Conservation (phyloP, 2,329 filamentous ascomycete genomes). For the Epichloe amarillans region DNA sequence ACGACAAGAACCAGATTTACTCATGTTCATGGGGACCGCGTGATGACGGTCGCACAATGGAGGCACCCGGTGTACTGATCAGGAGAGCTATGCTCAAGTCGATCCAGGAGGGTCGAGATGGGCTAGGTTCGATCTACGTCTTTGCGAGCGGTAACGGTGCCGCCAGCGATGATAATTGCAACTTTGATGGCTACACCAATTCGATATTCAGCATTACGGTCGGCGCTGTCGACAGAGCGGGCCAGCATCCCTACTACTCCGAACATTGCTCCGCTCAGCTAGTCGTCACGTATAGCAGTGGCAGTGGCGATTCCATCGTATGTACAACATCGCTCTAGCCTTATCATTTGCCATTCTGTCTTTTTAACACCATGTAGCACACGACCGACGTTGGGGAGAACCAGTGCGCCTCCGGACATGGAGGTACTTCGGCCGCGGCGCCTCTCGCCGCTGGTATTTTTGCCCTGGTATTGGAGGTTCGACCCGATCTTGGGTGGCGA, state of each 20-base stretch:
- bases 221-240: slow-evolving; percentile 77
- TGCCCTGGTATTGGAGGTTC: slow-evolving; percentile 71
- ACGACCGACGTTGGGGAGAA: slow-evolving; percentile 88
- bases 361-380: slow-evolving; percentile 35
- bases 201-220: slow-evolving; percentile 98
- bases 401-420: slow-evolving; percentile 68
- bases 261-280: slow-evolving; percentile 92
- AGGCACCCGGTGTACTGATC: slow-evolving; percentile 80
- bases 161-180: slow-evolving; percentile 81
- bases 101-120: slow-evolving; percentile 72
- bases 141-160: slow-evolving; percentile 94
- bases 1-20: slow-evolving; percentile 87
- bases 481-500: slow-evolving; percentile 82
- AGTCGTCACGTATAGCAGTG: slow-evolving; percentile 93
- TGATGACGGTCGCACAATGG: slow-evolving; percentile 89
- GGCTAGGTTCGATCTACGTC: slow-evolving; percentile 83
- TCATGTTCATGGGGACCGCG: slow-evolving; percentile 98
- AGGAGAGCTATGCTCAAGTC: slow-evolving; percentile 83
- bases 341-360: neutral
- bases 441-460: slow-evolving; percentile 87
- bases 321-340: slow-evolving; percentile 14
- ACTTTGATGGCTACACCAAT: slow-evolving; percentile 98
- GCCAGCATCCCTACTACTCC: slow-evolving; percentile 88
- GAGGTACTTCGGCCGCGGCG: slow-evolving; percentile 89
- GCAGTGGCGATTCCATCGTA: slow-evolving; percentile 70